Base-by-base conservation (phyloP, 106 monocot species). In the Phalaenopsis aphrodite region DNA sequence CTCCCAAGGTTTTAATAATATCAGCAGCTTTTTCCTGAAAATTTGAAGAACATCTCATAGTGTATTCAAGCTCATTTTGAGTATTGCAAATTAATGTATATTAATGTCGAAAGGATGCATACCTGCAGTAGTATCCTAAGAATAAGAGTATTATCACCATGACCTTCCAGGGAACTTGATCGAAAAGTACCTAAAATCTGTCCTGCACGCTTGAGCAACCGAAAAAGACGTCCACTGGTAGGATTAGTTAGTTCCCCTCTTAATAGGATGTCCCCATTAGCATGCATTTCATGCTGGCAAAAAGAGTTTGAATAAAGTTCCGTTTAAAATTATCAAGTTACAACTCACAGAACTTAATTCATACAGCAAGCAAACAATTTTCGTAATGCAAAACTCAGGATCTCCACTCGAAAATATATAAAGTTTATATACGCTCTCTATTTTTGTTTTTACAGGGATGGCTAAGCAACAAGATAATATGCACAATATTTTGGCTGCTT, bases 271-370 rank as follows among this genome's bases (percentile, higher is more conserved):
- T 94, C 94, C 41, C 91, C 89, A 77, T 79, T 68, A 18, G 78
- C 81, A 80, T 87, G 84, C 98, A 99, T 94, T 85, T 99, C 98
- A 57, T 87, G 82, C 93, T 95, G 92, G 77, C 67, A 69, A 74
- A 42, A 45, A 42, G 42, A 74, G 45, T 21, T 18, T 18, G n/a
- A 74, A 74, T 4, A 19, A 19, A 19, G 42, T 42, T 74, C 45
- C 74, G 10, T 45, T 74, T 19, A 7, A 69, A 69, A 38, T 37
- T 38, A 69, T 69, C 14, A 39, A 12, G 39, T 15, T 68, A 8
- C 68, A 68, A 68, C 37, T 9, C 23, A 36, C n/a, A 68, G 68
- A 68, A 68, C 37, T 19, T 10, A 24, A 10, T 67, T 36, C 10
- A 67, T 23, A 36, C 30, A 67, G 5, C 11, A 37, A 67, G 2